A percentile compares a stretch with the other conserved stretches of the same genome.
Conservation (phyloP, 169 alveolate species). For the Plasmodium inui region DNA sequence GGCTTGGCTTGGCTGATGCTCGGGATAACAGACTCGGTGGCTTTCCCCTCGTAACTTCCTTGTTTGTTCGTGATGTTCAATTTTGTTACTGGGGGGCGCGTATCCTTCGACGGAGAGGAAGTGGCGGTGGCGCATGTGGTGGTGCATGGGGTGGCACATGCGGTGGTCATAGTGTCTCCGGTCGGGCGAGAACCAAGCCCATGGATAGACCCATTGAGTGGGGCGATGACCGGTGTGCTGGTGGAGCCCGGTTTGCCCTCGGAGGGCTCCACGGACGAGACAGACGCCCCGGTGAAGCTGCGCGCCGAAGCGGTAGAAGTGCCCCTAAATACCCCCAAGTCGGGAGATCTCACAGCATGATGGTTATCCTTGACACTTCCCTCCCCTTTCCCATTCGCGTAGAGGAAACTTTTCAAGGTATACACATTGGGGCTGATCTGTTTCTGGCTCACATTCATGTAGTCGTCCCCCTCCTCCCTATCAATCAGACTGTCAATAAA, state of each 20-base stretch:
- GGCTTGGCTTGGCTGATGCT: constrained; percentile 27
- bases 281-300: not conserved
- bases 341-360: not conserved
- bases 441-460: constrained; percentile 26
- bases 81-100: not conserved
- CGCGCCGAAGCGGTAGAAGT: not conserved
- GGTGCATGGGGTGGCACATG: not conserved
- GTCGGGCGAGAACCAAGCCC: not conserved
- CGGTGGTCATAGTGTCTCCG: too few species aligned
- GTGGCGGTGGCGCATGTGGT: not conserved
- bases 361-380: not conserved
- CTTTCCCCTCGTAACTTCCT: constrained; percentile 6
- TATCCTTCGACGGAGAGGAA: not conserved
- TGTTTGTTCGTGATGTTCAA: not conserved
- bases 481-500: constrained; percentile 48
- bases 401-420: constrained; percentile 19
- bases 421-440: constrained; percentile 44
- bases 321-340: not conserved
- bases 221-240: not conserved
- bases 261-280: not conserved
- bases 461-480: constrained; percentile 54
- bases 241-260: not conserved
- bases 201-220: not conserved
- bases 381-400: constrained; percentile 11
- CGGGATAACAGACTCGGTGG: not conserved